phyloP scores from a whole-genome alignment of 352 stramenopile genomes.

The Phytophthora constricta region DNA sequence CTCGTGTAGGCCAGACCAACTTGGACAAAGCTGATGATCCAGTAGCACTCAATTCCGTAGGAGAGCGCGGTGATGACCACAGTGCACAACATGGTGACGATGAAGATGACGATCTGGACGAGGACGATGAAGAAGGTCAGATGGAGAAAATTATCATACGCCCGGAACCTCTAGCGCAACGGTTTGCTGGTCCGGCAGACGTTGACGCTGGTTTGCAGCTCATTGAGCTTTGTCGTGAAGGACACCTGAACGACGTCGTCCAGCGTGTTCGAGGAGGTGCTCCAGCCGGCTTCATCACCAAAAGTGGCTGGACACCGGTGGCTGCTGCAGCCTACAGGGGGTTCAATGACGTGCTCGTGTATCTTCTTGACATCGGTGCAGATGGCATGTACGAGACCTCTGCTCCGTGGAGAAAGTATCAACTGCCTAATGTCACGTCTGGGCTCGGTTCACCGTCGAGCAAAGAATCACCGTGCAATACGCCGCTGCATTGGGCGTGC shows the following conservation, averaged over 20 bases:
- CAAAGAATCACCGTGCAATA: slow-evolving; percentile 49
- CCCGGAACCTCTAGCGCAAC: slow-evolving; percentile 62
- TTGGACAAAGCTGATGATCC: slow-evolving; percentile 20
- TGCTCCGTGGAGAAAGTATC: slow-evolving; percentile 13
- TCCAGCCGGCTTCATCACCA: slow-evolving; percentile 74
- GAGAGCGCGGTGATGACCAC: slow-evolving; percentile 13
- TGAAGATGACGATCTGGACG: slow-evolving; percentile 51
- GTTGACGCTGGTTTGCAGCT: slow-evolving; percentile 62
- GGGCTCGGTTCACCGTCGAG: neutral
- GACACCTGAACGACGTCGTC: slow-evolving; percentile 42
- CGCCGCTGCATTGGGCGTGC: slow-evolving; percentile 86
- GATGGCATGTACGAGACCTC: slow-evolving; percentile 76
- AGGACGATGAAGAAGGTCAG: slow-evolving; percentile 33
- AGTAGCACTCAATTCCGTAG: neutral
- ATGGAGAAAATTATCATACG: slow-evolving; percentile 61
- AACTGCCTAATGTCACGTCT: slow-evolving; percentile 22
- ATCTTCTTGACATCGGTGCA: slow-evolving; percentile 73
- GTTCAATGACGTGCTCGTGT: slow-evolving; percentile 68
- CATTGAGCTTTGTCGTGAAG: slow-evolving; percentile 69
- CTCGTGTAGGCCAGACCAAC: slow-evolving; percentile 16
- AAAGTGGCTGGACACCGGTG: slow-evolving; percentile 77
- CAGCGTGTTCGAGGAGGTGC: slow-evolving; percentile 54
- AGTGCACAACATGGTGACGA: slow-evolving; percentile 10
- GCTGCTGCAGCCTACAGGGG: slow-evolving; percentile 71
- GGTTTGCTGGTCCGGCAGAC: slow-evolving; percentile 56